Evolutionary conservation across 768 basidiomycete genomes (phyloP).

Genomic region (Hypholoma fasciculare): DNA sequence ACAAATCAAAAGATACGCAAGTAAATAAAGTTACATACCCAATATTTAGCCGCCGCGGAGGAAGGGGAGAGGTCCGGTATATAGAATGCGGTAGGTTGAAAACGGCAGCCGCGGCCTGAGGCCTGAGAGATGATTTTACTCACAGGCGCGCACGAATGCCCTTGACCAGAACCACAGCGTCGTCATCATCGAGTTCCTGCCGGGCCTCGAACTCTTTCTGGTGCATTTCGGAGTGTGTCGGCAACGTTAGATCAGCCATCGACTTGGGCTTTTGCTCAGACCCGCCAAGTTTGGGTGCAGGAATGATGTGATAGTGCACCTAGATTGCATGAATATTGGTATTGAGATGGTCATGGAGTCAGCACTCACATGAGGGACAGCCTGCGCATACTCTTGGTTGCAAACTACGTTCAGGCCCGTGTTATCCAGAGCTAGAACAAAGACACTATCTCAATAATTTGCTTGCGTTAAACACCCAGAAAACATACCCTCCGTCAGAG

Average conservation of each 20-base stretch:
- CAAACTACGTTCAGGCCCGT: constrained; percentile 76
- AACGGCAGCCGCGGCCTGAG: no score
- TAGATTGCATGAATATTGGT: constrained; percentile 21
- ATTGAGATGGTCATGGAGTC: not conserved
- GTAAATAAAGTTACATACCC: no score
- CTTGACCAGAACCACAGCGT: constrained; percentile 41
- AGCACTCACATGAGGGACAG: constrained; percentile 66
- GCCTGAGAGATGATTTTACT: not conserved
- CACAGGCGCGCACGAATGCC: constrained; percentile 17
- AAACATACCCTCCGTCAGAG: constrained; percentile 57
- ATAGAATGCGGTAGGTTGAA: no score
- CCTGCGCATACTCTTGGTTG: constrained; percentile 82
- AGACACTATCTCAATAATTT: not conserved
- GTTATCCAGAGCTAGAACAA: constrained; percentile 53
- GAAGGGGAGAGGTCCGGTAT: no score
- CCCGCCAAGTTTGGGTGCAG: constrained; percentile 53
- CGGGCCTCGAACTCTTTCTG: constrained; percentile 57
- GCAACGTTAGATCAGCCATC: constrained; percentile 21
- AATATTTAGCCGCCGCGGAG: no score
- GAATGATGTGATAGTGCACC: constrained; percentile 81
- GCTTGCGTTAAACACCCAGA: not conserved
- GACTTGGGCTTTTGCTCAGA: constrained; percentile 9
- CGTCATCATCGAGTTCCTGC: constrained; percentile 59
- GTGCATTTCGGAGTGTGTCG: constrained; percentile 57
- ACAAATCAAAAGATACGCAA: no score